Evolutionary conservation across 2,329 filamentous ascomycete genomes (phyloP).

Genomic region (Knoxdaviesia proteae): DNA sequence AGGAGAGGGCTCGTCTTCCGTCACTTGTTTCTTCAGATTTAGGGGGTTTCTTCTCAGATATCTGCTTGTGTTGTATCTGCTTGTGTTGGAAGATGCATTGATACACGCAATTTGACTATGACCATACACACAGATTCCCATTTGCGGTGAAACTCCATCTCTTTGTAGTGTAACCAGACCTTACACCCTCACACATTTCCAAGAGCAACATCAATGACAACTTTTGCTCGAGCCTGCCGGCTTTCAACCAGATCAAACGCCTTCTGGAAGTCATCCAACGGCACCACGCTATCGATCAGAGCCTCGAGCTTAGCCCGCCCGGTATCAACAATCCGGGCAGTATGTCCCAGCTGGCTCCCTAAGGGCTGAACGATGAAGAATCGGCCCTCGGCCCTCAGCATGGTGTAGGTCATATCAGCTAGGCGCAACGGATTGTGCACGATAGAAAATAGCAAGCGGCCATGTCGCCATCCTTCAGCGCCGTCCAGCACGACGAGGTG

Average conservation of each 20-base stretch:
- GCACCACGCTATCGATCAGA: slow-evolving; percentile 16
- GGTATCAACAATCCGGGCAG: slow-evolving; percentile 13
- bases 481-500: slow-evolving; percentile 12
- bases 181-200: too few species aligned
- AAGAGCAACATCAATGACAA: slow-evolving; percentile 14
- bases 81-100: too few species aligned
- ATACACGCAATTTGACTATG: too few species aligned
- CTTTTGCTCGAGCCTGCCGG: slow-evolving; percentile 16
- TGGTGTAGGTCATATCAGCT: slow-evolving; percentile 6
- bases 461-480: slow-evolving; percentile 13
- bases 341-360: slow-evolving; percentile 14
- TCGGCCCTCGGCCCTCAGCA: slow-evolving; percentile 10
- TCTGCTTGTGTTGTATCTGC: too few species aligned
- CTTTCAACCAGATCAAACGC: slow-evolving; percentile 16
- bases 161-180: too few species aligned
- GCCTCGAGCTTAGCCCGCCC: slow-evolving; percentile 10
- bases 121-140: too few species aligned
- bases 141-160: too few species aligned
- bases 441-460: slow-evolving; percentile 15
- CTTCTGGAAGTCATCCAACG: slow-evolving; percentile 16
- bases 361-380: slow-evolving; percentile 18
- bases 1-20: too few species aligned
- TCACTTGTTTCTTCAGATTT: too few species aligned
- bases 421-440: slow-evolving; percentile 10
- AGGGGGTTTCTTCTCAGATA: too few species aligned